A percentile compares a stretch with the other conserved stretches of the same genome.
These are phyloP conservation scores for Dictyostelium capitatum DNA, from an alignment of 78 protist species.

Conservation along the genomic window DNA sequence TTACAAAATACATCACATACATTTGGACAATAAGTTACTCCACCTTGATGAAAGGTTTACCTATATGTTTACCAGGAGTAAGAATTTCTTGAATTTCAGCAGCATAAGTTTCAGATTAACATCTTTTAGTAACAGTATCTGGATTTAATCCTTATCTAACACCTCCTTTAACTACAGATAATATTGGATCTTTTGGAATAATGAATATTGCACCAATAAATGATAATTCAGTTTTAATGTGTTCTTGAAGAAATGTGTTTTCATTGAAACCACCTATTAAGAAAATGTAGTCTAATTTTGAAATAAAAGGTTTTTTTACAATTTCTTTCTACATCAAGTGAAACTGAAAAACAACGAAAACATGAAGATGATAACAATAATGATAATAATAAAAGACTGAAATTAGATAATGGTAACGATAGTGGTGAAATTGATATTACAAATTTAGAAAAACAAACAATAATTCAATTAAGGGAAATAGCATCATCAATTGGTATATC, in stretches of 20 bases:
- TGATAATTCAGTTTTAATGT: background rate
- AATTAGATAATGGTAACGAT: too few species aligned
- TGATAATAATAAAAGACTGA: too few species aligned
- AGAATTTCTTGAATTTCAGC: background rate
- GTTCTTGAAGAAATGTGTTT: background rate
- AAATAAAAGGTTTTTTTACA: background rate
- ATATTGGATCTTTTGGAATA: background rate
- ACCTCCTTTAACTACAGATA: background rate
- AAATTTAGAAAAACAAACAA: too few species aligned
- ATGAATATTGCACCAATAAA: background rate
- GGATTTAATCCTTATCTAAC: background rate
- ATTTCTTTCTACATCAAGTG: too few species aligned
- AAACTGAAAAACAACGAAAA: too few species aligned
- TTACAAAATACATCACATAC: background rate
- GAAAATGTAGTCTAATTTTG: background rate
- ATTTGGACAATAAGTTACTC: background rate
- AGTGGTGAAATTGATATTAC: too few species aligned
- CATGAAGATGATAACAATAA: too few species aligned
- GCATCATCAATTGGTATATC: too few species aligned
- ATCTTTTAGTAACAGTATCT: background rate
- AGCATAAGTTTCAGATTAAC: background rate
- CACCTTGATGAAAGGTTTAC: background rate
- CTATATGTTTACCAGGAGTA: background rate
- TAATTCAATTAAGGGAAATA: too few species aligned
- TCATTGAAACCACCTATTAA: slow-evolving; percentile 11